Evolutionary conservation across 2,329 filamentous ascomycete species (phyloP), one percentile per base, ranked within the genome.

Genomic region (Apiospora malaysiana): DNA sequence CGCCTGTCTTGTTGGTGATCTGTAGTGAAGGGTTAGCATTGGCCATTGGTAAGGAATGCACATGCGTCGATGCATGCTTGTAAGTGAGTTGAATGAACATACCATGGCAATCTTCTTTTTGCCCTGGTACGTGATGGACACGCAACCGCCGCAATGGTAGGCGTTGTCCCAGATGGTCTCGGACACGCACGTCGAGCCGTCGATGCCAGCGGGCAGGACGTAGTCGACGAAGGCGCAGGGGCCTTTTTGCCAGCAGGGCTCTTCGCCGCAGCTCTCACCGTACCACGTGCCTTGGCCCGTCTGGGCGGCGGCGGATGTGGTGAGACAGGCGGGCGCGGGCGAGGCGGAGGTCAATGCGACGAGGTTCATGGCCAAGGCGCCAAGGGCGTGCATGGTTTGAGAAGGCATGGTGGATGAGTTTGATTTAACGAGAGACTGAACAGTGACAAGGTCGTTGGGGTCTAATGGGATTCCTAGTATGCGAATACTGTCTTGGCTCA

Each of bases 41-140:
- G n/a, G n/a, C n/a, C n/a, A n/a, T n/a, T n/a, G 4, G 21, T 37
- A 65, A 40, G 37, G 27, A 21, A 9, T 32, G 9, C 2, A 14
- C 3, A 16, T 1, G n/a, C n/a, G n/a, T n/a, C n/a, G n/a, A n/a
- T n/a, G n/a, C n/a, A n/a, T n/a, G n/a, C n/a, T n/a, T n/a, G n/a
- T n/a, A n/a, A n/a, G n/a, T n/a, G n/a, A n/a, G n/a, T n/a, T n/a
- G n/a, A n/a, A n/a, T n/a, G n/a, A 9, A 10, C 66, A 5, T 51
- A 68, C 67, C 67, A 68, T 68, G 9, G 67, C 67, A n/a, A 68
- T 68, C 67, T 68, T 68, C 67, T 56, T 68, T 46, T 68, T 56
- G 46, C 67, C 67, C 4, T 49, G 27, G 32, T 68, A 68, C 9
- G 45, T 68, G 67, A 68, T 68, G 67, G 67, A 49, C 21, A 68